These are phyloP conservation scores for Huntiella moniliformis DNA, from an alignment of 2,329 filamentous ascomycete species.

Conservation along the genomic window DNA sequence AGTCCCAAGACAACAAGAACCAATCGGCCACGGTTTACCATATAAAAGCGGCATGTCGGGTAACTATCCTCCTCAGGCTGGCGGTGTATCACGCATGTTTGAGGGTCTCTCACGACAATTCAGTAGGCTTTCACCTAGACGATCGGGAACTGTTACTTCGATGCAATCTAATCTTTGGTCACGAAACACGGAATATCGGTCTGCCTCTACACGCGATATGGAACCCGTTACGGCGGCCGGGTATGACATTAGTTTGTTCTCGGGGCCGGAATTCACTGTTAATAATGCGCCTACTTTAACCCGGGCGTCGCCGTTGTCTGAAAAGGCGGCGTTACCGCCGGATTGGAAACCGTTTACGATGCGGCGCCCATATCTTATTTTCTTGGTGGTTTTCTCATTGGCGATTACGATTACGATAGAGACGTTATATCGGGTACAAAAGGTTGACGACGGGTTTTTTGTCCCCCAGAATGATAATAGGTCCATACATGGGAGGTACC, in stretches of 20 bases:
- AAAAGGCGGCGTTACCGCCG: slow-evolving; percentile 17
- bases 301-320: background rate
- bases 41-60: too few relatives aligned
- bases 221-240: slow-evolving; percentile 14
- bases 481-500: slow-evolving; percentile 33
- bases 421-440: slow-evolving; percentile 27
- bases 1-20: too few relatives aligned
- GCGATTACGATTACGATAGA: slow-evolving; percentile 34
- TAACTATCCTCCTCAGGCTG: too few relatives aligned
- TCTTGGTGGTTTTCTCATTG: slow-evolving; percentile 35
- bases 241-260: slow-evolving; percentile 33
- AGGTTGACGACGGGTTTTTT: slow-evolving; percentile 24
- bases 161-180: too few relatives aligned
- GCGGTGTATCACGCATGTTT: too few relatives aligned
- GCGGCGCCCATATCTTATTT: slow-evolving; percentile 39
- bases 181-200: too few relatives aligned
- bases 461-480: slow-evolving; percentile 31
- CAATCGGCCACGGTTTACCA: too few relatives aligned
- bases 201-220: background rate
- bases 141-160: too few relatives aligned
- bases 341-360: slow-evolving; percentile 51
- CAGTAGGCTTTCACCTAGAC: too few relatives aligned
- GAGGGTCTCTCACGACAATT: too few relatives aligned
- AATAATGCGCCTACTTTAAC: background rate
- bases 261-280: slow-evolving; percentile 20